These are phyloP conservation scores for Fraxinus anomala DNA, from an alignment of 257 asterid species.

Conservation along the genomic window DNA sequence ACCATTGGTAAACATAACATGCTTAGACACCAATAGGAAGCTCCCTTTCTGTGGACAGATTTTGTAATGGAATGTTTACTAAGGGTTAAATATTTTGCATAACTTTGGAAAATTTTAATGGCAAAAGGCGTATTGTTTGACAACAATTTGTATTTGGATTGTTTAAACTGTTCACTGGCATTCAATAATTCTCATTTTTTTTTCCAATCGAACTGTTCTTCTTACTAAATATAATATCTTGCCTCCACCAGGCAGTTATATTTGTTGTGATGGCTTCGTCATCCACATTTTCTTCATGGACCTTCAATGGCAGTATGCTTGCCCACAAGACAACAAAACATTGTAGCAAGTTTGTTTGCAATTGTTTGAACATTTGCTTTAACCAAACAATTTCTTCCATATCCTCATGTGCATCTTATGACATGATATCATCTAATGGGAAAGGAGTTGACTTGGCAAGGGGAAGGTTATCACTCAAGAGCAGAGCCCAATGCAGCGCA, in stretches of 20 bases:
- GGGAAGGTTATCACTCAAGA: constrained; percentile 22
- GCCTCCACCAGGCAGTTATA: constrained; percentile 29
- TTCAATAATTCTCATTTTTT: background rate
- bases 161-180: background rate
- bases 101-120: background rate
- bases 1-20: no score
- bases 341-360: background rate
- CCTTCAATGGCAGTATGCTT: constrained; percentile 25
- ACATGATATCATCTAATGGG: constrained; percentile 24
- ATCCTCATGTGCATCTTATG: constrained; percentile 26
- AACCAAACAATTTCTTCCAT: constrained; percentile 25
- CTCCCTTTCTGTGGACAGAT: no score
- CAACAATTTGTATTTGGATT: background rate
- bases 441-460: constrained; percentile 25
- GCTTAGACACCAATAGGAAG: no score
- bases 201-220: background rate
- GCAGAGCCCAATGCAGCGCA: constrained; percentile 50
- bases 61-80: no score
- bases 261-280: constrained; percentile 44
- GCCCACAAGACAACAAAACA: constrained; percentile 29
- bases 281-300: constrained; percentile 39
- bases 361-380: background rate
- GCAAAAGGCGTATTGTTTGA: background rate
- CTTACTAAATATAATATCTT: background rate
- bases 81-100: background rate